Conservation (phyloP, 768 basidiomycete genomes). For the Mycena pura region DNA sequence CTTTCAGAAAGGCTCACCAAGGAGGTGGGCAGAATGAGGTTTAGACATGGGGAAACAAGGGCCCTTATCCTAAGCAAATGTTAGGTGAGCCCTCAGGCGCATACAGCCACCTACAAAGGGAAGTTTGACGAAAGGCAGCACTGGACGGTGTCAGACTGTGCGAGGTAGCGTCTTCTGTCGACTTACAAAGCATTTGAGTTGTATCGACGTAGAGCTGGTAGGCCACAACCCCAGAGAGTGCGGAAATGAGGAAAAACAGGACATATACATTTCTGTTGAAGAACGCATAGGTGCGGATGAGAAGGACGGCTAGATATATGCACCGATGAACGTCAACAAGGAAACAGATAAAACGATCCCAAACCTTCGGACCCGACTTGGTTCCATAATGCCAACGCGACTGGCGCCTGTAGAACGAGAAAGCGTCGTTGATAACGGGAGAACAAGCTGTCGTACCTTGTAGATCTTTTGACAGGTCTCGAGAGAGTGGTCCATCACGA, state of each 20-base stretch:
- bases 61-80: slow-evolving; percentile 50
- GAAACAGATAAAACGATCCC: slow-evolving; percentile 17
- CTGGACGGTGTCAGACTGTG: slow-evolving; percentile 39
- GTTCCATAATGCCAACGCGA: slow-evolving; percentile 86
- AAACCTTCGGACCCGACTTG: slow-evolving; percentile 83
- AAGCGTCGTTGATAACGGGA: slow-evolving; percentile 7
- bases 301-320: slow-evolving; percentile 63
- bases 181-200: slow-evolving; percentile 77
- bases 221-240: slow-evolving; percentile 75
- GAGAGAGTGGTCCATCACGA: slow-evolving; percentile 70
- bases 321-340: slow-evolving; percentile 20
- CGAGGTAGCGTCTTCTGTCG: slow-evolving; percentile 1
- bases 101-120: slow-evolving; percentile 51
- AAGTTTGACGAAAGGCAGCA: slow-evolving; percentile 69
- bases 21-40: slow-evolving; percentile 82
- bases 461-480: slow-evolving; percentile 74
- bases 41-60: slow-evolving; percentile 85
- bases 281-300: slow-evolving; percentile 87
- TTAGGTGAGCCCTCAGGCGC: slow-evolving; percentile 32
- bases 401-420: slow-evolving; percentile 67
- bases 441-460: slow-evolving; percentile 50
- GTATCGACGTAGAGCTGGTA: slow-evolving; percentile 85
- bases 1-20: slow-evolving; percentile 58
- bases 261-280: slow-evolving; percentile 80
- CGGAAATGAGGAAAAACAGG: slow-evolving; percentile 66